Base-by-base conservation (phyloP, 371 early-diverging fungal species). In the Mucor piriformis region DNA sequence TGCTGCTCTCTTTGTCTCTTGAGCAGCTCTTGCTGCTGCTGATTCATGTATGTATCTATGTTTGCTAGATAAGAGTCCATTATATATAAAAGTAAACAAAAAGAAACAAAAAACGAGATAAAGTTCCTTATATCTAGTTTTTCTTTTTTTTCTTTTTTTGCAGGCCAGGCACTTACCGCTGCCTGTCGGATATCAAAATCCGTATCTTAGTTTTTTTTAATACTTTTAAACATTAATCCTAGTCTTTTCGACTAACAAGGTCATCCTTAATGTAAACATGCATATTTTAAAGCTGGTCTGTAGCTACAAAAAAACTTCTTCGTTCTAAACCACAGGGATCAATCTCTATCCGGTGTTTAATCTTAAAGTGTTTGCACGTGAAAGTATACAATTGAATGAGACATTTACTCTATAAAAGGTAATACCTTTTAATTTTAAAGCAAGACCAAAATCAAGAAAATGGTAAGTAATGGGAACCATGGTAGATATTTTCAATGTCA, bases 51-150 rank as follows among this genome's bases (percentile, higher is more conserved):
- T 15, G 54, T 51, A 20, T 58, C 64, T 11, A 64, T 64, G 21
- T 58, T 64, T 1, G 64, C 27, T 20, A 64, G 24, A 53, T 64
- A 64, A 1, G 64, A 64, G 12, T 64, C 54, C 64, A 58, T 64
- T 24, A 37, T 40, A 48, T 24, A 37, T 13, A 18, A 15, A 54
- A 42, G 20, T 18, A 12, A 27, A n/a, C 27, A 54, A 29, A 29
- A n/a, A 42, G 12, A 42, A 54, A 29, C 3, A 38, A 25, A 25
- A 25, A 52, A 24, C 13, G 24, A 52, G 27, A 44, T 3, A n/a
- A 18, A 42, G 42, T 34, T 51, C 15, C 34, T 21, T 32, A 16
- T 32, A 20, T 51, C 35, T 2, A 20, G 33, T 12, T 11, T 23
- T 51, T n/a, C 23, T 27, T 50, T 18, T 50, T 33, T 2, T 29